Conservation (phyloP, 1,284 basidiomycete genomes). For the Sutorius eximius region DNA sequence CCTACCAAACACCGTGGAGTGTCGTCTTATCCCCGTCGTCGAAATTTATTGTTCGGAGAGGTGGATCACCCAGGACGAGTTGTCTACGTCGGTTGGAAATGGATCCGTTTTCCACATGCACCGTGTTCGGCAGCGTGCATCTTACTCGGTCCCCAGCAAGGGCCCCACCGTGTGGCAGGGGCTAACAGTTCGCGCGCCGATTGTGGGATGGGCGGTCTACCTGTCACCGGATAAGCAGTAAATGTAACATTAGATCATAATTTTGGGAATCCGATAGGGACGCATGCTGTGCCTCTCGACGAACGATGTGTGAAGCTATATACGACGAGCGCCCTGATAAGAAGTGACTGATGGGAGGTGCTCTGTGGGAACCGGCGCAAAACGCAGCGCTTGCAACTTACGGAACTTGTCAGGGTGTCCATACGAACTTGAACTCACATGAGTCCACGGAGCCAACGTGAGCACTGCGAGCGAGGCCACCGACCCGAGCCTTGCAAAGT, state of each 20-base stretch:
- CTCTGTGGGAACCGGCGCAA: constrained; percentile 30
- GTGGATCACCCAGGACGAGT: constrained; percentile 2
- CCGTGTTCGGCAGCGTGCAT: constrained; percentile 1
- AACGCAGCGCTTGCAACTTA: constrained; percentile 11
- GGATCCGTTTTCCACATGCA: neutral
- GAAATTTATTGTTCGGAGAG: constrained; percentile 1
- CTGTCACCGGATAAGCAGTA: constrained; percentile 25
- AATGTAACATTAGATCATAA: constrained; percentile 24
- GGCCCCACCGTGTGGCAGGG: neutral
- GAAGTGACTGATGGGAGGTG: constrained; percentile 46
- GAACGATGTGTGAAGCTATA: constrained; percentile 39
- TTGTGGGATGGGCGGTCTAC: constrained; percentile 19
- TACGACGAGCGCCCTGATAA: constrained; percentile 41
- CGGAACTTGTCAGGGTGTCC: constrained; percentile 8
- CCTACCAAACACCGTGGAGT: constrained; percentile 30
- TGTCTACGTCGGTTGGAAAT: neutral
- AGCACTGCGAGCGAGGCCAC: neutral
- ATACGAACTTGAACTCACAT: constrained; percentile 1
- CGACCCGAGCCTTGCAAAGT: too few relatives aligned
- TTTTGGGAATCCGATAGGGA: constrained; percentile 36
- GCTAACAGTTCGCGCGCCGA: constrained; percentile 4
- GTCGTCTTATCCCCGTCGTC: constrained; percentile 20
- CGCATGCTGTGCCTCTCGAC: constrained; percentile 28
- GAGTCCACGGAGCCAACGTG: neutral
- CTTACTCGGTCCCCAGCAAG: constrained; percentile 24